A percentile compares a stretch with the other conserved stretches of the same genome.
These are phyloP conservation scores for barley (Hordeum vulgare) DNA, from an alignment of 176 grass and related monocot species.

Conservation along the genomic window DNA sequence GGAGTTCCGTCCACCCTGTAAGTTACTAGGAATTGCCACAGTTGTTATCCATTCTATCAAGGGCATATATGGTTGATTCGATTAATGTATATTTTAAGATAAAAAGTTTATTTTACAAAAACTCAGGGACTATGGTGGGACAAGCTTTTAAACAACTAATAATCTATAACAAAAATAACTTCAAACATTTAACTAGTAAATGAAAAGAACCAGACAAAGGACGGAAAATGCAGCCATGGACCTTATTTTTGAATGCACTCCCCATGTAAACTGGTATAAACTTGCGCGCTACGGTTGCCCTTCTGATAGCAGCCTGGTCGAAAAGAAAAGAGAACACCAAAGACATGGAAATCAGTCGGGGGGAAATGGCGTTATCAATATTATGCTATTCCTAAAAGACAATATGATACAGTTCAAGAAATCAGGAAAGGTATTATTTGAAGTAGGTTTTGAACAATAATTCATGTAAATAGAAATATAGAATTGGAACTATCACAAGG, in stretches of 20 bases:
- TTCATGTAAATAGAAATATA: not conserved
- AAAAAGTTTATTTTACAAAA: too few species aligned
- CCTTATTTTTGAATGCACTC: slow-evolving; percentile 99
- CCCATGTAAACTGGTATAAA: slow-evolving; percentile 98
- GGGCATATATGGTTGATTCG: too few species aligned
- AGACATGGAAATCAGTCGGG: not conserved
- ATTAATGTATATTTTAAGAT: too few species aligned
- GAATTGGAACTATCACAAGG: not conserved
- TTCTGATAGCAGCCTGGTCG: slow-evolving; percentile 77
- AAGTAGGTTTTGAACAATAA: slow-evolving; percentile 3
- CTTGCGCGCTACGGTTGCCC: slow-evolving; percentile 78
- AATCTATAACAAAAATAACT: not conserved
- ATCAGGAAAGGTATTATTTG: not conserved
- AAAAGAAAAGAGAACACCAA: slow-evolving; percentile 30
- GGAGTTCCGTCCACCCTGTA: too few species aligned
- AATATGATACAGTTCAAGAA: not conserved
- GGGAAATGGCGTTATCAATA: not conserved
- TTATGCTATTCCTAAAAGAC: not conserved
- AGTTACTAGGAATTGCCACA: too few species aligned
- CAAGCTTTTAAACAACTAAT: too few species aligned
- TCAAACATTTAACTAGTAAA: not conserved
- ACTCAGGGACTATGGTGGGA: too few species aligned
- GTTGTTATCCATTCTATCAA: too few species aligned
- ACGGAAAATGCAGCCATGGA: slow-evolving; percentile 11
- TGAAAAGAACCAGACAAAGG: not conserved